A percentile compares a stretch with the other conserved stretches of the same genome.
Conservation (phyloP, 345 rosid species). For the Litchi chinensis region DNA sequence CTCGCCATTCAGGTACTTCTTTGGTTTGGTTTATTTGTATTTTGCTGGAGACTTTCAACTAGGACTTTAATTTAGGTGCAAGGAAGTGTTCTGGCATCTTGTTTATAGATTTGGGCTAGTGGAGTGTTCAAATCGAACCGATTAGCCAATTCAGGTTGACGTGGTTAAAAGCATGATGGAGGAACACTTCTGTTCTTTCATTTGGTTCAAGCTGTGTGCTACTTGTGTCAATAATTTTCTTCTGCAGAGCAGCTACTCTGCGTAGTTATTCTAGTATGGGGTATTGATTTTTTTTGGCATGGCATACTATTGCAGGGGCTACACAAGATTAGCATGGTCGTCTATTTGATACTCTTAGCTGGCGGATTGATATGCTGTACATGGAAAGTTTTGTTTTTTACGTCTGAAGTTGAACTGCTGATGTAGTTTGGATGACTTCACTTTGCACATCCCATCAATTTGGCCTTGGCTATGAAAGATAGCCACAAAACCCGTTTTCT, state of each 20-base stretch:
- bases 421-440: conserved; percentile 43
- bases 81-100: conserved; percentile 25
- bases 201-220: conserved; percentile 27
- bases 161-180: conserved; percentile 28
- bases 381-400: conserved; percentile 59
- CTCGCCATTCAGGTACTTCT: conserved; percentile 32
- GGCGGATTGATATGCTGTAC: conserved; percentile 80
- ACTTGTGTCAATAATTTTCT: conserved; percentile 30
- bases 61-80: conserved; percentile 22
- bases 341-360: conserved; percentile 68
- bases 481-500: conserved; percentile 20
- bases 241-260: conserved; percentile 37
- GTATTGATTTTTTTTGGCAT: conserved; percentile 72
- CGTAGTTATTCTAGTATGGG: conserved; percentile 39
- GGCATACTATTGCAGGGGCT: conserved; percentile 77
- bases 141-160: conserved; percentile 28
- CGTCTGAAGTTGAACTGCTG: conserved; percentile 52
- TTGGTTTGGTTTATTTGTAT: conserved; percentile 25
- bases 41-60: conserved; percentile 21
- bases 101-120: conserved; percentile 27
- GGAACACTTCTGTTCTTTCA: conserved; percentile 20
- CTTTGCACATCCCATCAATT: conserved; percentile 29
- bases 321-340: conserved; percentile 67
- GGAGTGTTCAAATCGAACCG: conserved; percentile 23
- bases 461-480: conserved; percentile 33